These are phyloP conservation scores for Saccharomycopsis sp. DNA, from an alignment of 805 yeast genomes.

Conservation along the genomic window DNA sequence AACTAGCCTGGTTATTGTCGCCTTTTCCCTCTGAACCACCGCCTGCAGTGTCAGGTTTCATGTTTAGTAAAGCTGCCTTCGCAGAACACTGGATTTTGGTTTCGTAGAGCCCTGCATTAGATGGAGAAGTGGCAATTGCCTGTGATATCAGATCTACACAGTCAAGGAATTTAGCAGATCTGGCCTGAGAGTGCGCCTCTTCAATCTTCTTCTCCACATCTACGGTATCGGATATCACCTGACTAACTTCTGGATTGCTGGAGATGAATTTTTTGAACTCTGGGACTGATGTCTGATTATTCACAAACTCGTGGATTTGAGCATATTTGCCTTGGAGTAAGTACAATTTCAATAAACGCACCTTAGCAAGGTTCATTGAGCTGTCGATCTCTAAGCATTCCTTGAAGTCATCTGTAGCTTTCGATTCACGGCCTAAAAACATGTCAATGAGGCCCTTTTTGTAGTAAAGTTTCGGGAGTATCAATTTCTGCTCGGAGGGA, in stretches of 20 bases:
- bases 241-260: conserved; percentile 19
- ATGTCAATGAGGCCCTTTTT: conserved; percentile 58
- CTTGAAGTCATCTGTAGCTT: conserved; percentile 48
- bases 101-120: conserved; percentile 13
- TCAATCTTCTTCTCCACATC: conserved; percentile 3
- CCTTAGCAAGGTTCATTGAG: conserved; percentile 40
- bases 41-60: conserved; percentile 5
- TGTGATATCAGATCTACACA: conserved; percentile 15
- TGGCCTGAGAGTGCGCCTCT: conserved; percentile 1
- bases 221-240: conserved; percentile 21
- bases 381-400: conserved; percentile 33
- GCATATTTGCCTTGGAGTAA: conserved; percentile 47
- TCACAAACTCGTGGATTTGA: conserved; percentile 23
- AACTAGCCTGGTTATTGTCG: background rate
- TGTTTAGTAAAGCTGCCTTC: conserved; percentile 11
- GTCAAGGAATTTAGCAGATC: conserved; percentile 7
- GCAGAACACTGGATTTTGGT: conserved; percentile 14
- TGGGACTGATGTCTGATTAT: background rate
- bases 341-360: conserved; percentile 41
- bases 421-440: conserved; percentile 45
- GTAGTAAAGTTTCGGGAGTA: conserved; percentile 42
- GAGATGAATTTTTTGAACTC: conserved; percentile 1
- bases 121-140: conserved; percentile 11
- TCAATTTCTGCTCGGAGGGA: conserved; percentile 16
- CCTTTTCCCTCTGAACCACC: background rate